phyloP scores from a whole-genome alignment of 1,284 basidiomycete genomes.

The Erythrobasidium hasegawianum region DNA sequence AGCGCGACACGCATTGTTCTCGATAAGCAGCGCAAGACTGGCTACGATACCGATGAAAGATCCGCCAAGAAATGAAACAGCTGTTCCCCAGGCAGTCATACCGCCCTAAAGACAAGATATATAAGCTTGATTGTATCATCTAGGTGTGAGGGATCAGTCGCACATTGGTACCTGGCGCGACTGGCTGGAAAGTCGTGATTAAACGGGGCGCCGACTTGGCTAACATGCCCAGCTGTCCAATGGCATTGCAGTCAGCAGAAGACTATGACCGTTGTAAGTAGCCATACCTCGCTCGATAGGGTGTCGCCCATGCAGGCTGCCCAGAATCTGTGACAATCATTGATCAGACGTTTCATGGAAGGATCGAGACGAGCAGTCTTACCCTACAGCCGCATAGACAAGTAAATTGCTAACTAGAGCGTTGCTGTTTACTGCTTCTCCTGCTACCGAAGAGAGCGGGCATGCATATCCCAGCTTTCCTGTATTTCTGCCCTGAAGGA shows the following conservation, averaged over 20 bases:
- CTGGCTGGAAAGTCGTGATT: conserved; percentile 65
- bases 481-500: conserved; percentile 26
- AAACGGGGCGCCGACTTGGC: conserved; percentile 64
- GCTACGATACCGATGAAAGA: conserved; percentile 63
- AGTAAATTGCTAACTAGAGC: conserved; percentile 56
- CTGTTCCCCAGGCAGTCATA: conserved; percentile 68
- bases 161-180: conserved; percentile 75
- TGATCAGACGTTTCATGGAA: too few species aligned
- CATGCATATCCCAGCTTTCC: conserved; percentile 36
- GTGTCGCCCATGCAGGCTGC: conserved; percentile 80
- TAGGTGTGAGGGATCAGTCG: background rate
- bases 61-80: conserved; percentile 71
- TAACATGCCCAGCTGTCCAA: conserved; percentile 65
- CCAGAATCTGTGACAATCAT: conserved; percentile 56
- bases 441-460: conserved; percentile 5
- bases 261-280: too few species aligned
- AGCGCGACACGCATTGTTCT: conserved; percentile 57
- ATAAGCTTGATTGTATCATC: background rate
- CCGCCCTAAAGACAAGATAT: conserved; percentile 60
- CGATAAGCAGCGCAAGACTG: conserved; percentile 59
- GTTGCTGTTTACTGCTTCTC: conserved; percentile 36
- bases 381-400: conserved; percentile 68
- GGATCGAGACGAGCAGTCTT: too few species aligned
- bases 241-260: too few species aligned
- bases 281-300: conserved; percentile 60